A percentile compares a stretch with the other conserved stretches of the same genome.
phyloP scores from a whole-genome alignment of 208 protist species.

The Balamuthia mandrillaris region DNA sequence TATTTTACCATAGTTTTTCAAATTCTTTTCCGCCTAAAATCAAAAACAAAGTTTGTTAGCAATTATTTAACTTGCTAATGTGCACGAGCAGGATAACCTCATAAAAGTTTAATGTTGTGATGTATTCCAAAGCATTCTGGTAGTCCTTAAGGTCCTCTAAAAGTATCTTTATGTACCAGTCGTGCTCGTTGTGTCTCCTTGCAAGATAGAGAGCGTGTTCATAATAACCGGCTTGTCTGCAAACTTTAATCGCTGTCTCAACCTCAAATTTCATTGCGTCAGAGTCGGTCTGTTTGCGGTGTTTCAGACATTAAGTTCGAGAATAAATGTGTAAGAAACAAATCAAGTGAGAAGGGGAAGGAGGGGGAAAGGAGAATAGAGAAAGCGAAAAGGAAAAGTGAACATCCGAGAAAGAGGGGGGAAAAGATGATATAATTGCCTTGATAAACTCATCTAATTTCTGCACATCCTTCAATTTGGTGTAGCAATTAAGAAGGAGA shows the following conservation, averaged over 20 bases:
- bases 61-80: background rate
- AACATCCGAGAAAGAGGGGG: too few species aligned
- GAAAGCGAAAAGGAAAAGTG: too few species aligned
- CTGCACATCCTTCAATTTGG: constrained; percentile 85
- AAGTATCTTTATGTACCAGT: constrained; percentile 83
- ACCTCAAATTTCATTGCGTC: constrained; percentile 89
- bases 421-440: constrained; percentile 58
- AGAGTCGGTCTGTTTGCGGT: too few species aligned
- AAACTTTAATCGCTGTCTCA: constrained; percentile 88
- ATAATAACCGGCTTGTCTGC: constrained; percentile 66
- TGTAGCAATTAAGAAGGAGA: constrained; percentile 94
- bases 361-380: too few species aligned
- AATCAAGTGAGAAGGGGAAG: too few species aligned
- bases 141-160: constrained; percentile 73
- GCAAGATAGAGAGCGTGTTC: constrained; percentile 47
- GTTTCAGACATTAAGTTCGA: too few species aligned
- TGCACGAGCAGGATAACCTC: constrained; percentile 7
- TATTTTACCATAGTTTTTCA: constrained; percentile 82
- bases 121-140: constrained; percentile 72
- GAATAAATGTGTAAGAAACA: too few species aligned
- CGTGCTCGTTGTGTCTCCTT: constrained; percentile 75
- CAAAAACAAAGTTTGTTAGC: background rate
- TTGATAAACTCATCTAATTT: constrained; percentile 87
- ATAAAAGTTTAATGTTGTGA: constrained; percentile 73
- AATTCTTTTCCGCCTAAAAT: constrained; percentile 73